Evolutionary conservation across 1,284 basidiomycete species (phyloP).

Genomic region (Marasmius oreades): DNA sequence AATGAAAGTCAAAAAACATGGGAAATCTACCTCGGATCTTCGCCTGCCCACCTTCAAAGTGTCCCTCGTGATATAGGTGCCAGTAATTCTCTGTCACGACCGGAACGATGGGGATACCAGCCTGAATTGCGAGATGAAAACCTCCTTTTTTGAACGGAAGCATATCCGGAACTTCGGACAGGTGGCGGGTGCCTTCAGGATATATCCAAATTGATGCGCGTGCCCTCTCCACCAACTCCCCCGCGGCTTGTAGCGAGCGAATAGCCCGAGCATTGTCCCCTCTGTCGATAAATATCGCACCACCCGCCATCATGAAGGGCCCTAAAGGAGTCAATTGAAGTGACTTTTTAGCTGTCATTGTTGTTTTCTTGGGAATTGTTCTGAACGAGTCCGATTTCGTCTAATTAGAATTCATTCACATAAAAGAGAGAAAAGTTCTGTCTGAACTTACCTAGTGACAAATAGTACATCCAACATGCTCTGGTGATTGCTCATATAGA

Average conservation of each 20-base stretch:
- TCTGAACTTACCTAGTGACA: constrained; percentile 66
- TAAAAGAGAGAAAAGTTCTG: background rate
- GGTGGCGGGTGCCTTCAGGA: constrained; percentile 88
- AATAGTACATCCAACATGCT: constrained; percentile 87
- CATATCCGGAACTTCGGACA: constrained; percentile 61
- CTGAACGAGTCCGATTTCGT: constrained; percentile 32
- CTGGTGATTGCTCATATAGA: constrained; percentile 93
- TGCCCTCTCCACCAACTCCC: constrained; percentile 75
- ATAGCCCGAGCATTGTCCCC: constrained; percentile 79
- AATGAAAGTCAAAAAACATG: constrained; percentile 23
- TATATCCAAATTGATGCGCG: constrained; percentile 86
- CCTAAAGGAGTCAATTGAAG: constrained; percentile 88
- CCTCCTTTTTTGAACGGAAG: constrained; percentile 97
- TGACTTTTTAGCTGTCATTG: constrained; percentile 95
- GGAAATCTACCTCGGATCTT: constrained; percentile 73
- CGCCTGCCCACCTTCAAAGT: constrained; percentile 78
- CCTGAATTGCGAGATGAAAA: constrained; percentile 93
- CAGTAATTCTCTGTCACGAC: constrained; percentile 95
- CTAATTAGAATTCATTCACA: background rate
- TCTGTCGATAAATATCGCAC: constrained; percentile 93
- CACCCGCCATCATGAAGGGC: constrained; percentile 88
- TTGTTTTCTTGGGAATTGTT: constrained; percentile 79
- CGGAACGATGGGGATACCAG: constrained; percentile 85
- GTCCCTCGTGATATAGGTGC: constrained; percentile 74
- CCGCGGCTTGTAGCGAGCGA: constrained; percentile 75